Conservation (phyloP, 805 yeast genomes). For the Zygosaccharomyces bailii region DNA sequence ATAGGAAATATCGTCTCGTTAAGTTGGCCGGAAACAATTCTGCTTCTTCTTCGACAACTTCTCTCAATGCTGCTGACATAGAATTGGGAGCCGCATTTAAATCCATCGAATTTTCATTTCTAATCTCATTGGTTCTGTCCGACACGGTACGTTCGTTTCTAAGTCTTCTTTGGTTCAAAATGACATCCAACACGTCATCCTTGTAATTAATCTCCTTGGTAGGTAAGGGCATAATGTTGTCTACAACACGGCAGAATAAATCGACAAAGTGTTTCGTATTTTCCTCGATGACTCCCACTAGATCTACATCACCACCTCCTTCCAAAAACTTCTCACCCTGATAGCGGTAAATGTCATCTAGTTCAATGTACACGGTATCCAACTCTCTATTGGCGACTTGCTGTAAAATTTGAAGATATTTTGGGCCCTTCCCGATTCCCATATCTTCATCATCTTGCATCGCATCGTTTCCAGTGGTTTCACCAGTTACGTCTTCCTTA, state of each 20-base stretch:
- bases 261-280: constrained; percentile 81
- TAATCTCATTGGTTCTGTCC: constrained; percentile 62
- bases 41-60: constrained; percentile 37
- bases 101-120: constrained; percentile 38
- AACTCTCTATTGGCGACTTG: constrained; percentile 79
- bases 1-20: constrained; percentile 80
- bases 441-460: constrained; percentile 31
- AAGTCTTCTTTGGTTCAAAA: constrained; percentile 82
- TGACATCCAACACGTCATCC: constrained; percentile 91
- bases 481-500: constrained; percentile 39
- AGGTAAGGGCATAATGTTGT: constrained; percentile 80
- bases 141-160: constrained; percentile 71
- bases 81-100: constrained; percentile 27
- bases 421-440: constrained; percentile 49
- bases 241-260: constrained; percentile 69
- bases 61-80: constrained; percentile 32
- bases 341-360: constrained; percentile 77
- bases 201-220: constrained; percentile 71
- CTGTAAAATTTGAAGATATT: constrained; percentile 73
- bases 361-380: constrained; percentile 64
- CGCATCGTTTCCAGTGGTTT: constrained; percentile 23
- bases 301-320: constrained; percentile 27
- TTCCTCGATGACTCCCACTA: constrained; percentile 45
- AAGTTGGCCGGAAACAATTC: constrained; percentile 79
- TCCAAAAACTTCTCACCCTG: constrained; percentile 46